Evolutionary conservation across 1,139 yeast genomes (phyloP).

Genomic region (Protomyces inouyei): DNA sequence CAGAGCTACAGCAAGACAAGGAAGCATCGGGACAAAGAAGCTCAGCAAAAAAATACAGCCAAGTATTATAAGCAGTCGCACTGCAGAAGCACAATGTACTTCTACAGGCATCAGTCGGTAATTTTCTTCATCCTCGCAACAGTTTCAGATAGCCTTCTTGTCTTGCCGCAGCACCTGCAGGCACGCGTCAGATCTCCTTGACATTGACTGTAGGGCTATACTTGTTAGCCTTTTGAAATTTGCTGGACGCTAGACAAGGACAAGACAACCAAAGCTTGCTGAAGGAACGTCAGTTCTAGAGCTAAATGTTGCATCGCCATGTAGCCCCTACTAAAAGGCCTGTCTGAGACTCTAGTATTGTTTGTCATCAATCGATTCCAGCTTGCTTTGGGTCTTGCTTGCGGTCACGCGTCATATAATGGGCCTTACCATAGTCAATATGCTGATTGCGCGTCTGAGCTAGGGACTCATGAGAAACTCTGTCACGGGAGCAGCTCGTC

Average conservation of each 20-base stretch:
- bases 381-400: no score
- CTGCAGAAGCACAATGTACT: background rate
- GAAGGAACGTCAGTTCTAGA: constrained; percentile 24
- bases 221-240: no score
- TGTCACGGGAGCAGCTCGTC: no score
- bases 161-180: no score
- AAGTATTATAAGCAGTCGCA: constrained; percentile 22
- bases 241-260: no score
- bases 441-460: no score
- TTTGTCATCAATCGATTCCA: background rate
- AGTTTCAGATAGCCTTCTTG: background rate
- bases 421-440: no score
- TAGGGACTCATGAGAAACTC: no score
- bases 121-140: constrained; percentile 22
- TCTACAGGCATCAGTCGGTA: constrained; percentile 20
- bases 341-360: constrained; percentile 2
- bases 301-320: constrained; percentile 24
- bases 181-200: no score
- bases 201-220: no score
- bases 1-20: background rate
- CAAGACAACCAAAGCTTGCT: no score
- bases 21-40: background rate
- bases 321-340: constrained; percentile 3
- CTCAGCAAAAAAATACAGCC: constrained; percentile 28
- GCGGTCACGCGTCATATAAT: no score